Conservation (phyloP, 306 rosid genomes). For the Inga oerstediana region DNA sequence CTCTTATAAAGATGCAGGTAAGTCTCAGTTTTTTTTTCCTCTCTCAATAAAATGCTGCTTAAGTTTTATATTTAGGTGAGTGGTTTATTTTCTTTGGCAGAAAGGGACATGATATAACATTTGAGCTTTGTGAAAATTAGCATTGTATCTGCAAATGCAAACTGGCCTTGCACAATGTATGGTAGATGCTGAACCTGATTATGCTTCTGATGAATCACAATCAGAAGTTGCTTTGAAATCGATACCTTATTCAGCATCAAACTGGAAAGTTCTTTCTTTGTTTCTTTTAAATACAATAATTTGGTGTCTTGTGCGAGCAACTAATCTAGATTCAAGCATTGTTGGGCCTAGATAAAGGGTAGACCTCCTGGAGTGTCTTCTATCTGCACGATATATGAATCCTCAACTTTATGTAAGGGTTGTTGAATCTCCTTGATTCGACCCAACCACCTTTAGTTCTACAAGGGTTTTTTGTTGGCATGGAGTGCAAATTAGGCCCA, state of each 20-base stretch:
- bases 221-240: neutral
- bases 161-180: neutral
- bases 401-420: neutral
- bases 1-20: constrained; percentile 80
- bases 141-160: neutral
- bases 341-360: neutral
- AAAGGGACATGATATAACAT: constrained; percentile 3
- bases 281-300: neutral
- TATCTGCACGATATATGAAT: neutral
- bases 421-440: neutral
- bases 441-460: neutral
- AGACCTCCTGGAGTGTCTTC: neutral
- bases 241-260: neutral
- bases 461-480: neutral
- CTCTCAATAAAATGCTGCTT: constrained; percentile 5
- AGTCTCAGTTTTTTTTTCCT: constrained; percentile 29
- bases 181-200: neutral
- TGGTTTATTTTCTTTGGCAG: neutral
- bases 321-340: neutral
- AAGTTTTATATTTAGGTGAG: constrained; percentile 12
- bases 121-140: neutral
- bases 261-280: neutral
- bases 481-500: neutral
- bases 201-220: neutral
- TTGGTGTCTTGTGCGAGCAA: neutral